Evolutionary conservation across 768 basidiomycete genomes (phyloP).

Genomic region (Tricholoma terreum): DNA sequence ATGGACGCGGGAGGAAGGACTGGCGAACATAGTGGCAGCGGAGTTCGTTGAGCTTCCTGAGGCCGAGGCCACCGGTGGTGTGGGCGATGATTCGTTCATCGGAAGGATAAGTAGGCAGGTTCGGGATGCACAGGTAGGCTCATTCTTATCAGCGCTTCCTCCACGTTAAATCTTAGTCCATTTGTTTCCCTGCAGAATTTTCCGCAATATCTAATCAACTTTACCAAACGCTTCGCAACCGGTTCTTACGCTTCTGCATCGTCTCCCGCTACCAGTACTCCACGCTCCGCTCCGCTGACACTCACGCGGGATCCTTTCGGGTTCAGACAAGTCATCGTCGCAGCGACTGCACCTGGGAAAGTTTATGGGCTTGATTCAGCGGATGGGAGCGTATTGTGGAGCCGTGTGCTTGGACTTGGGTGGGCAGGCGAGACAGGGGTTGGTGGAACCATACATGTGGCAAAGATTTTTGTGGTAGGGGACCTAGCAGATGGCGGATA

Average conservation of each 20-base stretch:
- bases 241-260: conserved; percentile 58
- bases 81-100: conserved; percentile 45
- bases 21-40: conserved; percentile 60
- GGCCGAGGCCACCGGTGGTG: conserved; percentile 35
- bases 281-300: conserved; percentile 1
- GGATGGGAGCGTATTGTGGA: conserved; percentile 79
- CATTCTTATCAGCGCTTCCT: not conserved
- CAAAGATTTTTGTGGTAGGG: conserved; percentile 57
- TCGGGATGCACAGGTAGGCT: conserved; percentile 53
- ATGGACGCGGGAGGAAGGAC: conserved; percentile 82
- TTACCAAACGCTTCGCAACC: conserved; percentile 68
- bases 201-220: conserved; percentile 64
- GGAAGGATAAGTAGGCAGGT: conserved; percentile 55
- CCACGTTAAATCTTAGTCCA: not conserved
- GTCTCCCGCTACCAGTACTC: conserved; percentile 28
- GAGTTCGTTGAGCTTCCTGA: conserved; percentile 82
- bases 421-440: conserved; percentile 46
- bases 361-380: conserved; percentile 80
- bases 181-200: conserved; percentile 47
- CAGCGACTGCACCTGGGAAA: conserved; percentile 69
- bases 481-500: conserved; percentile 38
- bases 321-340: conserved; percentile 79
- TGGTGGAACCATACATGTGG: conserved; percentile 54
- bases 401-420: conserved; percentile 68
- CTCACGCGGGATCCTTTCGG: conserved; percentile 78